phyloP scores from a whole-genome alignment of 106 monocot genomes.

The Allium fistulosum region DNA sequence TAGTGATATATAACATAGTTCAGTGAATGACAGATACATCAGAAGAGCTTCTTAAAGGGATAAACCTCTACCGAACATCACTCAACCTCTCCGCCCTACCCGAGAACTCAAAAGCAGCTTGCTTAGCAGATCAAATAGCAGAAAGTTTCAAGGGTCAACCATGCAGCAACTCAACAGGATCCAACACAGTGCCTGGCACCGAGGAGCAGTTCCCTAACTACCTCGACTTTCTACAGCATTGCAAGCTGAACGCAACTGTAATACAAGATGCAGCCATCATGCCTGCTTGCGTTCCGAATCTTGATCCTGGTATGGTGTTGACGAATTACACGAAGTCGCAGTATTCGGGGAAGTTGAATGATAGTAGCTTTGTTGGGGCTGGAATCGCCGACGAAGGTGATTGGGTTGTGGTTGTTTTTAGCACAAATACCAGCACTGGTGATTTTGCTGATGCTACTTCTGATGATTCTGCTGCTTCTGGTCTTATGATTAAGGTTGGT shows the following conservation, averaged over 20 bases:
- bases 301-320: conserved; percentile 39
- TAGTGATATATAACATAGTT: too few species aligned
- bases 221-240: conserved; percentile 41
- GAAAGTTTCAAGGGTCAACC: conserved; percentile 52
- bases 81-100: conserved; percentile 63
- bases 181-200: conserved; percentile 67
- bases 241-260: conserved; percentile 66
- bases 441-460: conserved; percentile 19
- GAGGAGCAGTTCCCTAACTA: conserved; percentile 72
- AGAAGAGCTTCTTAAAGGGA: conserved; percentile 51
- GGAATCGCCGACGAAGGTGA: conserved; percentile 72
- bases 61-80: conserved; percentile 76
- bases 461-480: conserved; percentile 4
- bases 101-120: conserved; percentile 61
- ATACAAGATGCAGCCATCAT: conserved; percentile 56
- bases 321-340: conserved; percentile 88
- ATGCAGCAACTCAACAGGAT: conserved; percentile 75
- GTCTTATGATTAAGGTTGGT: conserved; percentile 6
- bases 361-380: conserved; percentile 36
- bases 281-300: conserved; percentile 72
- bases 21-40: conserved; percentile 30
- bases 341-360: conserved; percentile 50
- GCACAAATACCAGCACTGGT: conserved; percentile 48
- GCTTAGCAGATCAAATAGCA: conserved; percentile 73
- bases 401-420: conserved; percentile 87